Percentiles rank a stretch among this genome's conserved stretches.
Evolutionary conservation across 1,284 basidiomycete species (phyloP).

Genomic region (Peniophora sp.): DNA sequence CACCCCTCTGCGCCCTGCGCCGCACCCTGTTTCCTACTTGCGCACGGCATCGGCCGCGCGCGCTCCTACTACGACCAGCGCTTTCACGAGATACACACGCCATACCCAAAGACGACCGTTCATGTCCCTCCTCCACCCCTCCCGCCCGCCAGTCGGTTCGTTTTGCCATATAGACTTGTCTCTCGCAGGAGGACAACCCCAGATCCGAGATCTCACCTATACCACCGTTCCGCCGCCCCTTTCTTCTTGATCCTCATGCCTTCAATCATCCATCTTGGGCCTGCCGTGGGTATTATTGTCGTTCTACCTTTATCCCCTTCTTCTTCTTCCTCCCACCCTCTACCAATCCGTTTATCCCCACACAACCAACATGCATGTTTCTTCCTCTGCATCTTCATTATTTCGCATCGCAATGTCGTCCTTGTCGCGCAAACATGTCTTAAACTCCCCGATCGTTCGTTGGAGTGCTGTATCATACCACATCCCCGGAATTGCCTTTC

Average conservation of each 20-base stretch:
- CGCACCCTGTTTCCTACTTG: too few species aligned
- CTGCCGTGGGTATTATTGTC: not conserved
- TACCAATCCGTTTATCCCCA: not conserved
- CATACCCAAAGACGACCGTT: too few species aligned
- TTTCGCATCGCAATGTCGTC: constrained; percentile 1
- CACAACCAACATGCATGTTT: not conserved
- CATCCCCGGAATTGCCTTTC: not conserved
- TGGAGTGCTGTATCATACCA: not conserved
- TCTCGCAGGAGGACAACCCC: not conserved
- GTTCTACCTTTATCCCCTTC: not conserved
- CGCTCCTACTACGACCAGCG: too few species aligned
- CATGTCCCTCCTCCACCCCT: not conserved
- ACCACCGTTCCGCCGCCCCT: not conserved
- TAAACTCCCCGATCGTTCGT: not conserved
- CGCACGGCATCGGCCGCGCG: too few species aligned
- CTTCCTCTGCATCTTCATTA: not conserved
- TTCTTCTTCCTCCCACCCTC: not conserved
- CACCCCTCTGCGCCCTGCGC: not conserved
- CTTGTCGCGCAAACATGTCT: not conserved
- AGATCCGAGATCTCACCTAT: not conserved
- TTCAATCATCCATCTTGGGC: not conserved
- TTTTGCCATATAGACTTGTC: not conserved
- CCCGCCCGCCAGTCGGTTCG: not conserved
- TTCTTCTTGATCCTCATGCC: not conserved
- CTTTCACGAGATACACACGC: too few species aligned